Evolutionary conservation across 2,329 filamentous ascomycete genomes (phyloP).

Genomic region (Claviceps purpurea): DNA sequence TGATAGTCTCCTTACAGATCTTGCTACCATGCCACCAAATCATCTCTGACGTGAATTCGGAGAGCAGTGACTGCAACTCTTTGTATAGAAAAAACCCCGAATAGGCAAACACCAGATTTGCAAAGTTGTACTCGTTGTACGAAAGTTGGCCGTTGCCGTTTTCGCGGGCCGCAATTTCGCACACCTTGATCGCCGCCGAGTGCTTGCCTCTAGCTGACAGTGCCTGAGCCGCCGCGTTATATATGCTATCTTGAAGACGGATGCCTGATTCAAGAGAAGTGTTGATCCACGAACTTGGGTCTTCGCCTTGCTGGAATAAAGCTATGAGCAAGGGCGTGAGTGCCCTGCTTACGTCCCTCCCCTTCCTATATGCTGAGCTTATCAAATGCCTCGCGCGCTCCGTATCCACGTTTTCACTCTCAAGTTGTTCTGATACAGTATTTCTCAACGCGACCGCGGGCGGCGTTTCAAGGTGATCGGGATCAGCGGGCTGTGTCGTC

Average conservation of each 20-base stretch:
- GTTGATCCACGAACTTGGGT: constrained; percentile 14
- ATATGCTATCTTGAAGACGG: constrained; percentile 22
- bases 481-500: constrained; percentile 14
- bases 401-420: constrained; percentile 15
- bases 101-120: constrained; percentile 22
- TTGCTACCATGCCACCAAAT: constrained; percentile 24
- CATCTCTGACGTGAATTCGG: constrained; percentile 16
- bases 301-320: constrained; percentile 21
- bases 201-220: constrained; percentile 17
- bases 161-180: constrained; percentile 21
- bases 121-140: constrained; percentile 26
- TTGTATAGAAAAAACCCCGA: constrained; percentile 19
- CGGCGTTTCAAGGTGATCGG: not conserved
- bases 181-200: constrained; percentile 18
- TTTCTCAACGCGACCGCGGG: constrained; percentile 24
- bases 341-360: constrained; percentile 28
- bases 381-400: constrained; percentile 26
- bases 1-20: constrained; percentile 24
- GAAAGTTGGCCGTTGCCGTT: constrained; percentile 23
- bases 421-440: constrained; percentile 31
- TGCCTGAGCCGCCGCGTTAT: constrained; percentile 21
- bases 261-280: constrained; percentile 15
- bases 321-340: constrained; percentile 26
- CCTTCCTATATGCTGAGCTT: constrained; percentile 22
- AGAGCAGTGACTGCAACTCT: constrained; percentile 18